Conservation (phyloP, 495 filamentous ascomycete species). For the Symbiotaphrina buchneri region DNA sequence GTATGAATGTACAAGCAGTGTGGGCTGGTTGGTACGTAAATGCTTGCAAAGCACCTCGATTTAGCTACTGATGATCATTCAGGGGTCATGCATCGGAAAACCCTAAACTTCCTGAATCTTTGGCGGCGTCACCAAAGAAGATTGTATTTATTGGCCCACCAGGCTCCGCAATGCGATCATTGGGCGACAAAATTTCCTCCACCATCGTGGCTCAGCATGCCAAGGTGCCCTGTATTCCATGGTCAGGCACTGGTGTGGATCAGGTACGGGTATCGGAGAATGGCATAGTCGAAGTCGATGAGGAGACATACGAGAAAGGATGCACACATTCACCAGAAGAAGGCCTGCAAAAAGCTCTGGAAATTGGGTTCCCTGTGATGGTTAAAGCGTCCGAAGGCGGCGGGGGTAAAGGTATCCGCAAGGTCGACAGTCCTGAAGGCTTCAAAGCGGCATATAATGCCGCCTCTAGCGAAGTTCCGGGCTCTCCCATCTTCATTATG, state of each 20-base stretch:
- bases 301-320: constrained; percentile 71
- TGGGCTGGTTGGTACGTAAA: constrained; percentile 86
- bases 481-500: constrained; percentile 99
- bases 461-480: constrained; percentile 93
- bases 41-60: background rate
- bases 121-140: constrained; percentile 89
- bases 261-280: constrained; percentile 54
- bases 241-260: constrained; percentile 86
- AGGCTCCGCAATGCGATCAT: constrained; percentile 92
- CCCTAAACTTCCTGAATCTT: constrained; percentile 83
- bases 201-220: constrained; percentile 98
- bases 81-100: constrained; percentile 99
- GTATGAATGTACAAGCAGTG: constrained; percentile 92
- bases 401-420: constrained; percentile 98
- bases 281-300: constrained; percentile 80
- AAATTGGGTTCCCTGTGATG: constrained; percentile 98
- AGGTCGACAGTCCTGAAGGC: constrained; percentile 67
- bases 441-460: constrained; percentile 80
- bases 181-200: constrained; percentile 98
- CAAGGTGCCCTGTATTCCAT: constrained; percentile 91
- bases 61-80: constrained; percentile 1
- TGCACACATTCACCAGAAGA: constrained; percentile 78
- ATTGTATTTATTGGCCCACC: constrained; percentile 98
- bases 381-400: constrained; percentile 99
- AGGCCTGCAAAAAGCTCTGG: constrained; percentile 61